Evolutionary conservation across 2,329 filamentous ascomycete genomes (phyloP).

Genomic region (Boeremia lycopersici): DNA sequence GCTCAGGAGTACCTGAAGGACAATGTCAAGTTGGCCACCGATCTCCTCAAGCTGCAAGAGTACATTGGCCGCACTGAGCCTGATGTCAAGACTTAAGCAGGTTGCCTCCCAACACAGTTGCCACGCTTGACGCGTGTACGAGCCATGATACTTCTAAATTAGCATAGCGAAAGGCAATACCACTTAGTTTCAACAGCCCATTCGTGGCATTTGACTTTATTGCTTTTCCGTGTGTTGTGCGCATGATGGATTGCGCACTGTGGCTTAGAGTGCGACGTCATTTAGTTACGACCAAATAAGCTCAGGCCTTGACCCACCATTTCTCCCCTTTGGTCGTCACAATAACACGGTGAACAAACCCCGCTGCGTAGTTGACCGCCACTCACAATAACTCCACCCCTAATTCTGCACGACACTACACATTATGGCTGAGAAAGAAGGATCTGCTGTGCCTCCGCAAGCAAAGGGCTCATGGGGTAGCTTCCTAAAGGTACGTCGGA

Average conservation of each 20-base stretch:
- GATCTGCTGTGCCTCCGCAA: constrained; percentile 53
- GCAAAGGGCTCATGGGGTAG: constrained; percentile 56
- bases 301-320: constrained; percentile 9
- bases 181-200: constrained; percentile 5
- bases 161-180: constrained; percentile 19
- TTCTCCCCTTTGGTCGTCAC: constrained; percentile 14
- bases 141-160: constrained; percentile 18
- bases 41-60: constrained; percentile 90
- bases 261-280: constrained; percentile 16
- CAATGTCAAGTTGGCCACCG: constrained; percentile 83
- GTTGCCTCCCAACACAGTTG: background rate
- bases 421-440: constrained; percentile 47
- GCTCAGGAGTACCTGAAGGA: constrained; percentile 94
- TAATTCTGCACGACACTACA: background rate
- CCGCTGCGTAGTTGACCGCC: background rate
- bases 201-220: background rate
- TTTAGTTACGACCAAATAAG: background rate
- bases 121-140: constrained; percentile 11
- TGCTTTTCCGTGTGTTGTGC: background rate
- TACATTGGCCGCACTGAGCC: constrained; percentile 90
- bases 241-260: constrained; percentile 14
- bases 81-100: constrained; percentile 86
- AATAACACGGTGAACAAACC: constrained; percentile 4
- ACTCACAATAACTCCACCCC: background rate
- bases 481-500: constrained; percentile 53